Evolutionary conservation across 2,329 filamentous ascomycete genomes (phyloP), one percentile per base, ranked within the genome.

Genomic region (Akanthomyces muscarius): DNA sequence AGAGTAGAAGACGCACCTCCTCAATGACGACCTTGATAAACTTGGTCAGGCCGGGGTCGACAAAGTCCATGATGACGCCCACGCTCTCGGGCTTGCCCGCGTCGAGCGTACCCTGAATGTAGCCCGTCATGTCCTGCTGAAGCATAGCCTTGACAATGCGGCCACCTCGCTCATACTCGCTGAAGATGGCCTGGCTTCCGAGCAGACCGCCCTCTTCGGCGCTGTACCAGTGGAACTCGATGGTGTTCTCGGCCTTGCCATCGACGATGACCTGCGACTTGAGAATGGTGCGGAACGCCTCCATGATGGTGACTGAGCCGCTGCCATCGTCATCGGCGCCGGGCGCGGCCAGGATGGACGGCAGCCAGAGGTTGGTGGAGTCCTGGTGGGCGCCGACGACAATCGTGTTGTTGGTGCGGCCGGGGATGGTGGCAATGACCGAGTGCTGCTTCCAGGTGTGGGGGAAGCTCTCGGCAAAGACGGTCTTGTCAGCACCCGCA

Each of bases 51-150:
- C 83, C 87, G 2, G 87, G 80, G 73, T 97, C 90, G 51, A 98
- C 94, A 70, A 84, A 97, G 76, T 98, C 94, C 5, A 90, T 92
- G 71, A 98, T 96, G 58, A 98, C 91, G 50, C 94, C 94, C 3
- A 98, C 90, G 52, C 87, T 89, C 81, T 97, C 94, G 5, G 87
- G 84, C 75, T 91, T 83, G 64, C 92, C 92, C 3, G 91, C 89
- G 67, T 95, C 90, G 23, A 95, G 78, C 0, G 92, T 96, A 70
- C 88, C 88, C 73, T 93, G 86, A 5, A 92, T 84, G 73, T 89
- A 97, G 21, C 94, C 94, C 1, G 92, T 96, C 94, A 98, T 98
- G 76, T 98, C 94, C 77, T 98, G 94, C 79, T 98, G 94, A 61
- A 98, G 85, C 95, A 98, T 98, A 41, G 94, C 94, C 78, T 94